Evolutionary conservation across 192 early-diverging fungal genomes (phyloP).

Genomic region (Backusella tuberculispora): DNA sequence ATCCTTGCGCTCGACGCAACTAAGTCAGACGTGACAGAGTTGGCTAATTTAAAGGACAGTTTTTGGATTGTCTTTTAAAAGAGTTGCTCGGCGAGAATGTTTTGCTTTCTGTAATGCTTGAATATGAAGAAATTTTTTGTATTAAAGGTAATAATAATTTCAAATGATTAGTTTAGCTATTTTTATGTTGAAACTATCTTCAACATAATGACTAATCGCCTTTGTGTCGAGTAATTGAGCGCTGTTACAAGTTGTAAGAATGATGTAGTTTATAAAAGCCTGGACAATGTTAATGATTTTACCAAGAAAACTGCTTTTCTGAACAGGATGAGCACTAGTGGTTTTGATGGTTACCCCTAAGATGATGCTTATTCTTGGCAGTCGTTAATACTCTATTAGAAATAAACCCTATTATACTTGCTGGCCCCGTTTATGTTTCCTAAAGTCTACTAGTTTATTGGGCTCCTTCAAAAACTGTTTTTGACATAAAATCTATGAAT

Average conservation of each 20-base stretch:
- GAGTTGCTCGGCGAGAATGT: conserved; percentile 4
- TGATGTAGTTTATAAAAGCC: neutral
- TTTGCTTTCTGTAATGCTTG: neutral
- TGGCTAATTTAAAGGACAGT: neutral
- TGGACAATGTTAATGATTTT: neutral
- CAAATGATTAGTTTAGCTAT: neutral
- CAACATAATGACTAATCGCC: neutral
- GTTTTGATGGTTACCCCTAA: conserved; percentile 4
- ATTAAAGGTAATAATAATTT: neutral
- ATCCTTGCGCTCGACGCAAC: neutral
- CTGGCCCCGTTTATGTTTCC: neutral
- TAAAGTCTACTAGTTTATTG: neutral
- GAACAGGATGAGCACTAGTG: conserved; percentile 1
- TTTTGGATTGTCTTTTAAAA: conserved; percentile 4
- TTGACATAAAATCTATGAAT: no score
- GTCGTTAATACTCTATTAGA: neutral
- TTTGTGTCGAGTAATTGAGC: no score
- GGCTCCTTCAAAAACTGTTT: no score
- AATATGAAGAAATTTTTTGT: neutral
- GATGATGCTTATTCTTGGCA: neutral
- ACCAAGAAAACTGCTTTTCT: neutral
- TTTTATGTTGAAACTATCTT: no score
- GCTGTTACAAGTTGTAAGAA: neutral
- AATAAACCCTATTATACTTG: neutral
- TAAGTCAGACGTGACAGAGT: conserved; percentile 12